These are phyloP conservation scores for Tilletiopsis washingtonensis DNA, from an alignment of 1,284 basidiomycete species.

Conservation along the genomic window DNA sequence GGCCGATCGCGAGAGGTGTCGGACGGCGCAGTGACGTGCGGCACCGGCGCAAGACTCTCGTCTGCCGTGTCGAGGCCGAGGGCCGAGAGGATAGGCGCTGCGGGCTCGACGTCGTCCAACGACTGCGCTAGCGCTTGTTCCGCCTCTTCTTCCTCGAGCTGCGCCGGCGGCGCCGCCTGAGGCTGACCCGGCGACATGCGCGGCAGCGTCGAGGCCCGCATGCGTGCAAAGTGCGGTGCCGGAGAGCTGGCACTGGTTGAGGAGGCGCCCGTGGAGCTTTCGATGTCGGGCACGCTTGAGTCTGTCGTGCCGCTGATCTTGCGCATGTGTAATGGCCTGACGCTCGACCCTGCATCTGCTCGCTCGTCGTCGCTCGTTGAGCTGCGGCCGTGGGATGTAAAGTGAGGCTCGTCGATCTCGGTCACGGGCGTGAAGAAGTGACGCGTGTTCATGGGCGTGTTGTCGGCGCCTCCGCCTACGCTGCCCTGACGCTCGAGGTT, in stretches of 20 bases:
- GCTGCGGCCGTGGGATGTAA: neutral
- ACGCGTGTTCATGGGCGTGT: neutral
- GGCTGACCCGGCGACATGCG: neutral
- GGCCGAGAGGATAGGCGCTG: neutral
- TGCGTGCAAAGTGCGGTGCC: neutral
- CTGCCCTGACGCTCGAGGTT: neutral
- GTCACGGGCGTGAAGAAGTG: neutral
- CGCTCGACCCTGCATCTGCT: neutral
- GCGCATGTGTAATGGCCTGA: too few species aligned
- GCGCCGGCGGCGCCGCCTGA: neutral
- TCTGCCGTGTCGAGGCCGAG: neutral
- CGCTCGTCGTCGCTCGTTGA: neutral
- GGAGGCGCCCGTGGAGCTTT: too few species aligned
- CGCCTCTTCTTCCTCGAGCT: neutral
- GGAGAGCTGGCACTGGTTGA: neutral
- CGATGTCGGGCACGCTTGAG: too few species aligned
- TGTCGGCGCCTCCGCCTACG: neutral
- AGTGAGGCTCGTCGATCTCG: slow-evolving; percentile 1
- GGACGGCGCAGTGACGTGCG: too few species aligned
- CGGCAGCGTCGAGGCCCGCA: neutral
- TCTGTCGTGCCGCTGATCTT: too few species aligned
- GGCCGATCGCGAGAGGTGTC: too few species aligned
- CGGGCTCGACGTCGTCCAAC: neutral
- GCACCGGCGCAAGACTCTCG: too few species aligned
- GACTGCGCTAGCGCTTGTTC: neutral